Conservation (phyloP, 495 filamentous ascomycete species). For the Tuber borchii region DNA sequence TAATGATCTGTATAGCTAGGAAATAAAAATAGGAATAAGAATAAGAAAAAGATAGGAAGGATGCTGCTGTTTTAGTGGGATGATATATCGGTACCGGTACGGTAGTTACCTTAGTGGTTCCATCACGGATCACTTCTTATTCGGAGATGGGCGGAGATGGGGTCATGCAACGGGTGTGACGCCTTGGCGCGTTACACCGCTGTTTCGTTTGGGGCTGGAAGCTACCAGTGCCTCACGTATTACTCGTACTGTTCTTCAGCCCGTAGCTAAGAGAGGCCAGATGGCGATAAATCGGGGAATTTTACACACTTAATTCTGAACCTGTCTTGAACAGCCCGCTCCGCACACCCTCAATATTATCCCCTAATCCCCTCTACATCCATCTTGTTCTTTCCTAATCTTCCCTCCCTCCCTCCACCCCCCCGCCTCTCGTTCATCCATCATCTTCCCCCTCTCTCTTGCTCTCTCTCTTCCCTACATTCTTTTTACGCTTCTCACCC, state of each 20-base stretch:
- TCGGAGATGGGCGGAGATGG: neutral
- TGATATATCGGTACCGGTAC: neutral
- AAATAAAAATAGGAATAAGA: neutral
- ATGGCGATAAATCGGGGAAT: neutral
- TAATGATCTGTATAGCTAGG: neutral
- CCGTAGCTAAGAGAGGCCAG: neutral
- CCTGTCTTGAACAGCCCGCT: neutral
- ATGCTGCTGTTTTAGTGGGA: neutral
- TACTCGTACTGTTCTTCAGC: neutral
- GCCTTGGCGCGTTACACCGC: neutral
- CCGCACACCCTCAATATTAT: neutral
- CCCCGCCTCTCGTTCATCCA: neutral
- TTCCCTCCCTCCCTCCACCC: neutral
- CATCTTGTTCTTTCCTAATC: neutral
- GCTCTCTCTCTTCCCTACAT: neutral
- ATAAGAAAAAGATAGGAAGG: neutral
- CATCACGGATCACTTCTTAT: neutral
- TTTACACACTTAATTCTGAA: neutral
- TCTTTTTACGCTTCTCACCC: conserved; percentile 6
- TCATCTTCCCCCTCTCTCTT: conserved; percentile 2
- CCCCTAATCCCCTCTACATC: neutral
- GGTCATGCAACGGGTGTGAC: too few relatives aligned
- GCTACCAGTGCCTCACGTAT: neutral
- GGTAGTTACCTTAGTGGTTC: neutral
- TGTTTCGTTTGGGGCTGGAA: neutral